These are phyloP conservation scores for Gossypium lobatum DNA, from an alignment of 441 rosid genomes.

Conservation along the genomic window DNA sequence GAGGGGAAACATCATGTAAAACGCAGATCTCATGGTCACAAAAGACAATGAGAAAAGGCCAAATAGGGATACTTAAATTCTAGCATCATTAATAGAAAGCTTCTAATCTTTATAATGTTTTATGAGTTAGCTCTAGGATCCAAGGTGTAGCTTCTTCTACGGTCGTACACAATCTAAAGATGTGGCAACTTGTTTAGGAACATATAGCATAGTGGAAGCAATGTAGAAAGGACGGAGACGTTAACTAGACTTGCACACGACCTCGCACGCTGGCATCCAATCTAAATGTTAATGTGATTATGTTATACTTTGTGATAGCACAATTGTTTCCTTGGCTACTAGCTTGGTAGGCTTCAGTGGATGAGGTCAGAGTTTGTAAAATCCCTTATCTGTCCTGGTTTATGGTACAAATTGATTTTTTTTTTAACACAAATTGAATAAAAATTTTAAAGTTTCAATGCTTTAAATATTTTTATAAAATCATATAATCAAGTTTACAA, in stretches of 20 bases:
- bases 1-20: neutral
- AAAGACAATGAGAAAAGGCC: neutral
- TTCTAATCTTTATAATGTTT: neutral
- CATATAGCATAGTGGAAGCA: neutral
- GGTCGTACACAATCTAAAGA: neutral
- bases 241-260: neutral
- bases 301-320: neutral
- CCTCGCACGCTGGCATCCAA: neutral
- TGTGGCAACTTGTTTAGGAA: neutral
- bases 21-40: neutral
- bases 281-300: neutral
- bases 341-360: too few species aligned
- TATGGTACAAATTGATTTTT: too few species aligned
- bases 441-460: too few species aligned
- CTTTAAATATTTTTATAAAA: too few species aligned
- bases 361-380: too few species aligned
- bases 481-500: too few species aligned
- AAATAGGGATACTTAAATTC: neutral
- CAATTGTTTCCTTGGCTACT: too few species aligned
- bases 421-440: too few species aligned
- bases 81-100: neutral
- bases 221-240: neutral
- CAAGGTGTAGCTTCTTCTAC: neutral
- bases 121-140: neutral
- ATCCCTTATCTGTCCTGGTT: too few species aligned